Evolutionary conservation across 2,329 filamentous ascomycete genomes (phyloP).

Genomic region (Cladosporium velox): DNA sequence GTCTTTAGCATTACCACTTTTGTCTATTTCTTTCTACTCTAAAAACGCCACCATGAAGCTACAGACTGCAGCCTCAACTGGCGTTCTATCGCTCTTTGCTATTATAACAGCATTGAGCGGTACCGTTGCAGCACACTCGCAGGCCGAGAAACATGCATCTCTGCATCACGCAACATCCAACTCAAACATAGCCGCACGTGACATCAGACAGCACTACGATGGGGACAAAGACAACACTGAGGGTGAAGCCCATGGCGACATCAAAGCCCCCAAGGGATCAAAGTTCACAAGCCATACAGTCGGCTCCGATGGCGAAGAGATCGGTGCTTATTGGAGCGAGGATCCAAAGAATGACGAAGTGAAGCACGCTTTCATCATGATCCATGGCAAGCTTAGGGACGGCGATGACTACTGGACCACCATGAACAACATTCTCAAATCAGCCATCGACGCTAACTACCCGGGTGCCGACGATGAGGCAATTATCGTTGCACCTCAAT

Average conservation of each 20-base stretch:
- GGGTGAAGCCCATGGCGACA: slow-evolving; percentile 13
- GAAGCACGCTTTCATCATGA: slow-evolving; percentile 19
- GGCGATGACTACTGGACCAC: slow-evolving; percentile 15
- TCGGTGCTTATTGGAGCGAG: slow-evolving; percentile 15
- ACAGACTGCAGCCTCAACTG: slow-evolving; percentile 8
- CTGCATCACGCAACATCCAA: not conserved
- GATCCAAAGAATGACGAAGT: slow-evolving; percentile 8
- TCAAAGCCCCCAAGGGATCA: slow-evolving; percentile 10
- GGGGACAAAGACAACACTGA: slow-evolving; percentile 5
- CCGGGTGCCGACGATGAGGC: slow-evolving; percentile 14
- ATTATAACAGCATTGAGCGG: slow-evolving; percentile 7
- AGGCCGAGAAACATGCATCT: slow-evolving; percentile 6
- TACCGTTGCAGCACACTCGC: slow-evolving; percentile 1
- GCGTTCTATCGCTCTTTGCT: slow-evolving; percentile 9
- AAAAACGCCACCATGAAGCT: slow-evolving; percentile 11
- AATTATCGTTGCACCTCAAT: slow-evolving; percentile 14
- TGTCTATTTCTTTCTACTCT: not conserved
- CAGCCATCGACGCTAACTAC: slow-evolving; percentile 7
- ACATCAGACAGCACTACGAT: not conserved
- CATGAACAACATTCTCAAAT: slow-evolving; percentile 15
- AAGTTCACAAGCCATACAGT: not conserved
- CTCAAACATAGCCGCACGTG: not conserved
- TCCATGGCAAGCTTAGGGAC: slow-evolving; percentile 14
- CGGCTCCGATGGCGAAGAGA: slow-evolving; percentile 14
- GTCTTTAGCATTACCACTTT: not conserved